phyloP scores from a whole-genome alignment of 768 basidiomycete species.

The Boletus reticulatus region DNA sequence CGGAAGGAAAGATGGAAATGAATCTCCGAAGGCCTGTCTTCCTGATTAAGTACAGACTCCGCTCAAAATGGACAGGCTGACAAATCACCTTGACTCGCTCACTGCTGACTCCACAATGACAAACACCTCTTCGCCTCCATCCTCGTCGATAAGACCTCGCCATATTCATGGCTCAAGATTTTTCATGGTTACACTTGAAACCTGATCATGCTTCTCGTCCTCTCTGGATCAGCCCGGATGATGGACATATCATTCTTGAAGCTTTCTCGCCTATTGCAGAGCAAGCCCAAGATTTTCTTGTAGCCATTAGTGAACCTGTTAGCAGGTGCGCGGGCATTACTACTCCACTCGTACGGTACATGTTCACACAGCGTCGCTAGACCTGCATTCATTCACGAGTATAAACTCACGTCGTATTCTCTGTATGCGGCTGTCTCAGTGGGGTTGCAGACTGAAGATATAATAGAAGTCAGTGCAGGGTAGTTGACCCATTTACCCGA shows the following conservation, averaged over 20 bases:
- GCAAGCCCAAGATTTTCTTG: conserved; percentile 97
- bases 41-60: conserved; percentile 31
- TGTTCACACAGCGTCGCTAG: conserved; percentile 39
- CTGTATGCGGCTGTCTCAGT: conserved; percentile 98
- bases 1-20: conserved; percentile 27
- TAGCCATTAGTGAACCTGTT: conserved; percentile 97
- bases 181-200: conserved; percentile 84
- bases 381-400: conserved; percentile 98
- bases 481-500: conserved; percentile 13
- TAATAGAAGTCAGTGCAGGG: conserved; percentile 79
- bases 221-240: conserved; percentile 93
- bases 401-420: conserved; percentile 97
- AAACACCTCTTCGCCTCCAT: conserved; percentile 27
- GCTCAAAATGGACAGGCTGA: conserved; percentile 33
- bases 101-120: background rate
- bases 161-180: conserved; percentile 84
- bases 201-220: conserved; percentile 90
- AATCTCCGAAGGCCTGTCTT: conserved; percentile 31
- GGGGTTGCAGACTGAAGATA: conserved; percentile 95
- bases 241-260: conserved; percentile 93
- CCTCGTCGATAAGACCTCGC: conserved; percentile 72
- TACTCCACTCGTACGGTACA: conserved; percentile 28
- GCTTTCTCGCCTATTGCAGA: conserved; percentile 97
- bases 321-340: conserved; percentile 71
- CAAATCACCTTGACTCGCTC: conserved; percentile 11